These are phyloP conservation scores for Panicum miliaceum DNA, from an alignment of 176 grass and related monocot genomes.

Conservation along the genomic window DNA sequence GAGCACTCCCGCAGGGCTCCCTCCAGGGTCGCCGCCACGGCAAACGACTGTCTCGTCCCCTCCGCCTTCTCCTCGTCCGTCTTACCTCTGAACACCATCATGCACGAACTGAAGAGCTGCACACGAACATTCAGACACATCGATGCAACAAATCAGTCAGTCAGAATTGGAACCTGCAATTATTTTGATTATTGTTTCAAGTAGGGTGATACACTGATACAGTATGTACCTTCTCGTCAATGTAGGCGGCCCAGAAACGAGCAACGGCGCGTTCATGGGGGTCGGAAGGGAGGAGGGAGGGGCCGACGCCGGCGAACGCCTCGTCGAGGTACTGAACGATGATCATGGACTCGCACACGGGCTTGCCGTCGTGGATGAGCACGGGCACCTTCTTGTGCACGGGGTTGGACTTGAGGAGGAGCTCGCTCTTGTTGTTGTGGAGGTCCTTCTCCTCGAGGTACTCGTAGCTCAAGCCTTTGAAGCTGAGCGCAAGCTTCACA, in stretches of 20 bases:
- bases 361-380: slow-evolving; percentile 5
- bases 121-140: not conserved
- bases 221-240: slow-evolving; percentile 41
- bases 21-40: slow-evolving; percentile 34
- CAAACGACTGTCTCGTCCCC: not conserved
- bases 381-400: slow-evolving; percentile 25
- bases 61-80: slow-evolving; percentile 43
- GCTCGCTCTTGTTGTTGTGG: slow-evolving; percentile 24
- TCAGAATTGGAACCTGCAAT: too few species aligned
- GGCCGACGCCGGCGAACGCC: not conserved
- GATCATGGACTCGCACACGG: not conserved
- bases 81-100: slow-evolving; percentile 4
- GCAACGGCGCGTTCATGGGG: not conserved
- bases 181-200: too few species aligned
- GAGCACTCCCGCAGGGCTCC: slow-evolving; percentile 35
- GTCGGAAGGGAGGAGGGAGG: slow-evolving; percentile 34
- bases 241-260: slow-evolving; percentile 31
- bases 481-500: slow-evolving; percentile 38
- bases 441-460: slow-evolving; percentile 32
- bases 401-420: slow-evolving; percentile 28
- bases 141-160: not conserved
- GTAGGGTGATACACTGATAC: not conserved
- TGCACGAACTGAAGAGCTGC: slow-evolving; percentile 27
- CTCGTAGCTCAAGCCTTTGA: slow-evolving; percentile 48
- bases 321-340: slow-evolving; percentile 11